Conservation (phyloP, 2,329 filamentous ascomycete genomes). For the Ascochyta pisi region DNA sequence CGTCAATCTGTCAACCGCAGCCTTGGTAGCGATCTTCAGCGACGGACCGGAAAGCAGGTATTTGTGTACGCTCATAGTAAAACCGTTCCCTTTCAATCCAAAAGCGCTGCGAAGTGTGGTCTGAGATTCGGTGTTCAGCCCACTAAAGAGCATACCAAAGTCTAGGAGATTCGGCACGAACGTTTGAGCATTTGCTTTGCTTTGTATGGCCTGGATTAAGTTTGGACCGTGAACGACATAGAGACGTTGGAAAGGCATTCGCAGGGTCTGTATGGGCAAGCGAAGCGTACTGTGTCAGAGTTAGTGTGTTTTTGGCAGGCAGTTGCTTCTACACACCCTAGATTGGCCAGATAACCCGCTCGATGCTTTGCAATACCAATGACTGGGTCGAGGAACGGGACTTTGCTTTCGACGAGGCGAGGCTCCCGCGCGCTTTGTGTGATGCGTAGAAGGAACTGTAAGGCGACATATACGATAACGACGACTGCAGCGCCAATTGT, state of each 20-base stretch:
- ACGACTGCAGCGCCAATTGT: background rate
- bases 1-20: slow-evolving; percentile 43
- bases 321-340: background rate
- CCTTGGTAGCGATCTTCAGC: slow-evolving; percentile 47
- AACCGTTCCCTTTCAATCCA: slow-evolving; percentile 48
- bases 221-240: slow-evolving; percentile 51
- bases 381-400: slow-evolving; percentile 3
- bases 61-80: slow-evolving; percentile 46
- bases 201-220: slow-evolving; percentile 50
- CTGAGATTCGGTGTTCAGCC: slow-evolving; percentile 29
- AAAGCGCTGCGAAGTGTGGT: slow-evolving; percentile 21
- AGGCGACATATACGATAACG: background rate
- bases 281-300: slow-evolving; percentile 16
- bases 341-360: background rate
- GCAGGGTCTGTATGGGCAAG: slow-evolving; percentile 52
- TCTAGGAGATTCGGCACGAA: slow-evolving; percentile 50
- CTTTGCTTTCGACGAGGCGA: background rate
- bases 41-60: slow-evolving; percentile 43
- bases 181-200: slow-evolving; percentile 45
- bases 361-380: slow-evolving; percentile 6
- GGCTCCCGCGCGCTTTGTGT: slow-evolving; percentile 7
- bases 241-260: slow-evolving; percentile 51
- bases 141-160: slow-evolving; percentile 41
- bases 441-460: background rate
- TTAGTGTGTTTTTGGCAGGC: background rate